phyloP scores from a whole-genome alignment of 2,329 filamentous ascomycete species.

The Nemania serpens region DNA sequence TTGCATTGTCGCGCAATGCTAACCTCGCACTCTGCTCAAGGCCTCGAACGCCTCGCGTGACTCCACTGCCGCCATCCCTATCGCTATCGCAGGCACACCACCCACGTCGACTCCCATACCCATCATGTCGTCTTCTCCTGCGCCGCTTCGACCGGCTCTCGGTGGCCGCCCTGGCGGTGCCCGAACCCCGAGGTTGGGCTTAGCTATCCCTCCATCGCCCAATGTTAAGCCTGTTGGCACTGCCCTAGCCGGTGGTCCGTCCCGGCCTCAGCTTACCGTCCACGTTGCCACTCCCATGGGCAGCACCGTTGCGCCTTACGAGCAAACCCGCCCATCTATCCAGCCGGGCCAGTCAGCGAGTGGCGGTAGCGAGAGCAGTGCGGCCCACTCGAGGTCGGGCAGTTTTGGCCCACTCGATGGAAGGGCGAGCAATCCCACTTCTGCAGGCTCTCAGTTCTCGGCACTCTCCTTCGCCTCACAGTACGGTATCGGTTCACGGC shows the following conservation, averaged over 20 bases:
- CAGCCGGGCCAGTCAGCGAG: constrained; percentile 69
- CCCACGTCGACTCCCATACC: constrained; percentile 45
- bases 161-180: constrained; percentile 66
- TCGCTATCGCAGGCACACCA: constrained; percentile 33
- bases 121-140: constrained; percentile 76
- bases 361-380: constrained; percentile 79
- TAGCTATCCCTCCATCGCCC: constrained; percentile 88
- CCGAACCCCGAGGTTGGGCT: constrained; percentile 76
- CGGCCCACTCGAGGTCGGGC: constrained; percentile 78
- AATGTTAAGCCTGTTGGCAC: constrained; percentile 76
- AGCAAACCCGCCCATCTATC: constrained; percentile 59
- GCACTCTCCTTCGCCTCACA: constrained; percentile 78
- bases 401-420: constrained; percentile 81
- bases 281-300: constrained; percentile 89
- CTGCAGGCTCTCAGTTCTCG: constrained; percentile 86
- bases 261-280: constrained; percentile 71
- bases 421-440: constrained; percentile 78
- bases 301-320: constrained; percentile 73
- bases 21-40: constrained; percentile 36
- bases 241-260: constrained; percentile 48
- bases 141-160: constrained; percentile 81
- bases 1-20: constrained; percentile 35
- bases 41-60: constrained; percentile 34
- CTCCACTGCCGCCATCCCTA: constrained; percentile 29
- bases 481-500: constrained; percentile 68